Base-by-base conservation (phyloP, 768 basidiomycete genomes). In the Tulasnella sp. region DNA sequence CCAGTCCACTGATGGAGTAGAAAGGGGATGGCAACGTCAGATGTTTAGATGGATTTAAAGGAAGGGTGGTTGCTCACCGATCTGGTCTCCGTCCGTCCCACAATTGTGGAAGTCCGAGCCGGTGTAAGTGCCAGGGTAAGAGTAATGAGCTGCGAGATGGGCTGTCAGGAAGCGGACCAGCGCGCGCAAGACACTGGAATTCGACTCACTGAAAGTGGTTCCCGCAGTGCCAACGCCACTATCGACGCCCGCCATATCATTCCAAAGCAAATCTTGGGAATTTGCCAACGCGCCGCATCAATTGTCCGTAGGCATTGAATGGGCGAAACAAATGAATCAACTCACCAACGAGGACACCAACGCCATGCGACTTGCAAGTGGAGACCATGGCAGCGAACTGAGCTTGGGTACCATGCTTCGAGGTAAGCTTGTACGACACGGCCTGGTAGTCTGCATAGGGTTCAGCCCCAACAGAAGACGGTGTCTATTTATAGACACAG, bases 221-320 rank as follows among this genome's bases (percentile, higher is more conserved):
- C 65, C 64, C n/a, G 51, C 66, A 21, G 60, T 44, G 23, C 66
- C 66, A 17, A 26, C 55, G 19, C 60, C 67, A 27, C 32, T 38
- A 26, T 65, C 61, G 13, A 58, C 58, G 13, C 65, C 67, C 23
- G 65, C 61, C 67, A 68, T 68, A 59, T 68, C 63, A 51, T 68
- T 68, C 61, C 59, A 66, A 30, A 56, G 19, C 34, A 56, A 43
- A 24, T 56, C 55, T 56, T 21, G 34, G 42, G 29, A 42, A 21
- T 2, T 38, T 55, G 17, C 17, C 7, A 23, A 21, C 5, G 7
- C 4, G 5, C n/a, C n/a, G 2, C 32, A 13, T 17, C 26, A 42
- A 11, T 55, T 11, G 3, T 19, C 4, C 15, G 26, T 4, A 42
- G 10, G 9, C n/a, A 11, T 23, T 26, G 42, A 30, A 51, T 26